A percentile compares a stretch with the other conserved stretches of the same genome.
phyloP scores from a whole-genome alignment of 768 basidiomycete genomes.

The Sporobolomyces pararoseus region DNA sequence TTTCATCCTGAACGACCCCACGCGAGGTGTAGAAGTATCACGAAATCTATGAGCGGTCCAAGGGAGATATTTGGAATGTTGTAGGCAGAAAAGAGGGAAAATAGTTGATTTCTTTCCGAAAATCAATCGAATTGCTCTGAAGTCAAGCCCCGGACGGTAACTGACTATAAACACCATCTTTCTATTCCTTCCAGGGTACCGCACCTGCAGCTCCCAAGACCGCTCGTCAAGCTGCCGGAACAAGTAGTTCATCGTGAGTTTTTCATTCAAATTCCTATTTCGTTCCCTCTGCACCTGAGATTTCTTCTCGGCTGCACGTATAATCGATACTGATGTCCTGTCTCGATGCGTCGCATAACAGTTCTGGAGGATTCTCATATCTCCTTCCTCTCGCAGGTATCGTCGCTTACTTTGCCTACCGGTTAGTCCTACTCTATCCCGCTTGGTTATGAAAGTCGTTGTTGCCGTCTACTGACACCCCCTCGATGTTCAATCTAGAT shows the following conservation, averaged over 20 bases:
- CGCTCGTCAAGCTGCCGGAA: constrained; percentile 56
- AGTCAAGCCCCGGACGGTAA: too few relatives aligned
- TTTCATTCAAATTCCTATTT: too few relatives aligned
- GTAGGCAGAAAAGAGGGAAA: not conserved
- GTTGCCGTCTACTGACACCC: too few relatives aligned
- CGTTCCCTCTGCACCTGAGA: not conserved
- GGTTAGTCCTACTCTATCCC: constrained; percentile 5
- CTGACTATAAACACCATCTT: too few relatives aligned
- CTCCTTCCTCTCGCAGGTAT: constrained; percentile 73
- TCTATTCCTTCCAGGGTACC: constrained; percentile 1
- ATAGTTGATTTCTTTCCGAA: not conserved
- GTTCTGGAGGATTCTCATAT: constrained; percentile 64
- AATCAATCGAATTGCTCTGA: not conserved
- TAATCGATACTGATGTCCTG: not conserved
- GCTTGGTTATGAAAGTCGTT: too few relatives aligned
- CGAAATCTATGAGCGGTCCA: not conserved
- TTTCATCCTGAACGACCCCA: not conserved
- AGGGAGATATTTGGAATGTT: not conserved
- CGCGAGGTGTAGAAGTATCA: not conserved
- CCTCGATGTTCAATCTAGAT: not conserved
- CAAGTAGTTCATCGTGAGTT: constrained; percentile 59
- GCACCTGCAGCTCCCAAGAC: constrained; percentile 52
- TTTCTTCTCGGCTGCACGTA: not conserved
- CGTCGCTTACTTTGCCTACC: constrained; percentile 76
- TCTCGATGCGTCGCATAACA: not conserved